Percentiles rank a stretch among this genome's conserved stretches.
These are phyloP conservation scores for Solanum tacnaense DNA, from an alignment of 257 asterid genomes.

Conservation along the genomic window DNA sequence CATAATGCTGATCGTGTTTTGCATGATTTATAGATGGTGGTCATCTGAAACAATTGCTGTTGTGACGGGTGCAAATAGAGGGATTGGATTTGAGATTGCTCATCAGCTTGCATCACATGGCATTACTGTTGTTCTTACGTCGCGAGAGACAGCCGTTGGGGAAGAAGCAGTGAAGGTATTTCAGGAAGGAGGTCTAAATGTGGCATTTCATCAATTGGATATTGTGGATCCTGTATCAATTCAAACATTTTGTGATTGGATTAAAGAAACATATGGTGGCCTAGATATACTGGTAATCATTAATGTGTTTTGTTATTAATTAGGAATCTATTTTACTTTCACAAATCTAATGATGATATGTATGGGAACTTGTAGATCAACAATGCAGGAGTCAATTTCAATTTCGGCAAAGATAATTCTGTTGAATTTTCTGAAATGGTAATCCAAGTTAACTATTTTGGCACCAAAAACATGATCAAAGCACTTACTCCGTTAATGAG, in stretches of 20 bases:
- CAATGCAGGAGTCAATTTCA: conserved; percentile 86
- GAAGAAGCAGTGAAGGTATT: conserved; percentile 60
- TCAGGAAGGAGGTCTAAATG: conserved; percentile 61
- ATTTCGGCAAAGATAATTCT: conserved; percentile 57
- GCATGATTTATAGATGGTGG: conserved; percentile 65
- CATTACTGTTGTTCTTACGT: conserved; percentile 65
- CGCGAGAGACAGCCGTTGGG: conserved; percentile 57
- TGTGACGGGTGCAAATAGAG: conserved; percentile 92
- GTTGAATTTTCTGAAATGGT: conserved; percentile 66
- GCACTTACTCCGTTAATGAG: conserved; percentile 67
- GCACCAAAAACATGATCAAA: conserved; percentile 73
- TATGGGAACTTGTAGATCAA: conserved; percentile 43
- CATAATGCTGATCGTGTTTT: not conserved
- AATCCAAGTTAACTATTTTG: conserved; percentile 60
- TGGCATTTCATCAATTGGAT: conserved; percentile 62
- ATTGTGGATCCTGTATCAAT: conserved; percentile 56
- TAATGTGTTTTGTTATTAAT: not conserved
- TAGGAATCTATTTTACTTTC: not conserved
- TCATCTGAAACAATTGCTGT: conserved; percentile 58
- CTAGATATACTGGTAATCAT: conserved; percentile 57
- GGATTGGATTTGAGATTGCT: conserved; percentile 84
- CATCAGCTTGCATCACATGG: conserved; percentile 71
- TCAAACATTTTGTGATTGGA: conserved; percentile 45
- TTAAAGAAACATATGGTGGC: conserved; percentile 57
- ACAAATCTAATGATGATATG: not conserved